These are phyloP conservation scores for Stropharia rugosoannulata DNA, from an alignment of 768 basidiomycete species.

Conservation along the genomic window DNA sequence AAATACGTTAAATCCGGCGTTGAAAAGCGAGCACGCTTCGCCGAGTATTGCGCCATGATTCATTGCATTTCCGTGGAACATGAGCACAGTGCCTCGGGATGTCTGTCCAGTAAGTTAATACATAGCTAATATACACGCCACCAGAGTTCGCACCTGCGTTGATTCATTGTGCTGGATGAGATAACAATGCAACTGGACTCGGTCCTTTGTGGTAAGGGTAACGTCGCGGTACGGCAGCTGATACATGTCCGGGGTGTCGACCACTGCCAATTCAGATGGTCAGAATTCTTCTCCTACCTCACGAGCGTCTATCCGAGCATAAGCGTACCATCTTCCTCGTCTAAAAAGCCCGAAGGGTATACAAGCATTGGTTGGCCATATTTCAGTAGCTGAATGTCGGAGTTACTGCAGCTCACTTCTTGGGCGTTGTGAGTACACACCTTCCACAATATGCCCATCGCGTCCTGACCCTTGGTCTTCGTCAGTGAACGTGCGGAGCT, in stretches of 20 bases:
- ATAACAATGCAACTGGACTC: not conserved
- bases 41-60: slow-evolving; percentile 74
- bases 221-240: not conserved
- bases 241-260: not conserved
- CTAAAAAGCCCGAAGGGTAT: not conserved
- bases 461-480: not conserved
- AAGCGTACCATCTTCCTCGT: not conserved
- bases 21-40: slow-evolving; percentile 58
- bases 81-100: slow-evolving; percentile 55
- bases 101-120: not conserved
- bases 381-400: not conserved
- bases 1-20: slow-evolving; percentile 80
- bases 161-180: not conserved
- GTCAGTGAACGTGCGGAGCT: not conserved
- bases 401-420: not conserved
- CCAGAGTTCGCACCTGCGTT: not conserved
- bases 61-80: slow-evolving; percentile 86
- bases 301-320: not conserved
- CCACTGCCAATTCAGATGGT: not conserved
- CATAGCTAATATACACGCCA: too few species aligned
- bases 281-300: not conserved
- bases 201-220: slow-evolving; percentile 1
- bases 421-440: not conserved
- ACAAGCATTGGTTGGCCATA: not conserved
- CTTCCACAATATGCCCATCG: not conserved